Percentiles rank a stretch among this genome's conserved stretches.
Evolutionary conservation across 2,329 filamentous ascomycete species (phyloP).

Genomic region (Cladophialophora yegresii): DNA sequence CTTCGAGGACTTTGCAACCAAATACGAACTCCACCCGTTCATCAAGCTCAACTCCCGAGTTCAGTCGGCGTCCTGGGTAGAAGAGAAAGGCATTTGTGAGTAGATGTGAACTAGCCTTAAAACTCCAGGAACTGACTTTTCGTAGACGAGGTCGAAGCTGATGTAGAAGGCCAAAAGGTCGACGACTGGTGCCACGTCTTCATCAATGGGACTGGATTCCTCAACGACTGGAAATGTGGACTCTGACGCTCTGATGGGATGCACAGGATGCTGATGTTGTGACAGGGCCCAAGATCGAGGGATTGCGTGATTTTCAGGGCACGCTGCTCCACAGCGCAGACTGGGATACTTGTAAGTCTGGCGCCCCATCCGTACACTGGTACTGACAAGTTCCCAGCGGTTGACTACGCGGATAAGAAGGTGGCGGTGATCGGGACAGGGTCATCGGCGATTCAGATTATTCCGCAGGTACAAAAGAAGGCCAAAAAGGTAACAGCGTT

Average conservation of each 20-base stretch:
- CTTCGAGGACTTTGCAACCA: constrained; percentile 36
- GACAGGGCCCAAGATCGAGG: constrained; percentile 47
- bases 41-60: constrained; percentile 16
- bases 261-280: neutral
- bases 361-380: neutral
- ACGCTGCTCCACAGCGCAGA: constrained; percentile 45
- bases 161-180: constrained; percentile 31
- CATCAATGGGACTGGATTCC: constrained; percentile 45
- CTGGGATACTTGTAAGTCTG: constrained; percentile 14
- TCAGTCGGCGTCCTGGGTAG: constrained; percentile 8
- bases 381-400: constrained; percentile 12
- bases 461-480: constrained; percentile 20
- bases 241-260: neutral
- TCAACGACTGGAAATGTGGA: constrained; percentile 46
- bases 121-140: neutral
- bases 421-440: constrained; percentile 67
- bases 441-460: constrained; percentile 60
- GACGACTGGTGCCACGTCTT: constrained; percentile 38
- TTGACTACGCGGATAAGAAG: constrained; percentile 59
- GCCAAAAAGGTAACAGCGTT: constrained; percentile 39
- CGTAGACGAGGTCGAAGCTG: constrained; percentile 6
- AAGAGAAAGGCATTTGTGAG: constrained; percentile 18
- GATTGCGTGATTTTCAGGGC: constrained; percentile 51
- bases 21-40: constrained; percentile 27
- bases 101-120: too few relatives aligned